phyloP scores from a whole-genome alignment of 371 early-diverging fungal genomes.

The Zancudomyces culisetae region DNA sequence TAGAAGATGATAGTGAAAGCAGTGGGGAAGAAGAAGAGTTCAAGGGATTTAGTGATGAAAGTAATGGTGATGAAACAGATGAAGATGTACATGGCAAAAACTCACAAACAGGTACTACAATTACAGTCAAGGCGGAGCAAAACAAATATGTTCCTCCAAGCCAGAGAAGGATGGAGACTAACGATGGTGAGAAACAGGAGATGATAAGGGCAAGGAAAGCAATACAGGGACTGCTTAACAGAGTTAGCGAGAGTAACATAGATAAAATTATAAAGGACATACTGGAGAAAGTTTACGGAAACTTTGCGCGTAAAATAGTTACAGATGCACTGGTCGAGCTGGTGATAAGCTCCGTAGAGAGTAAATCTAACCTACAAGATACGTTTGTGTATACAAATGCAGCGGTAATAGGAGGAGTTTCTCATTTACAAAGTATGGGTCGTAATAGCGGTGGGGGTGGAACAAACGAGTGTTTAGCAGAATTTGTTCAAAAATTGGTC shows the following conservation, averaged over 20 bases:
- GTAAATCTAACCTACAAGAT: conserved; percentile 64
- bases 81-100: background rate
- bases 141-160: conserved; percentile 82
- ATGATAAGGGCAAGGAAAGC: conserved; percentile 47
- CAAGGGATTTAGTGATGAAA: conserved; percentile 1
- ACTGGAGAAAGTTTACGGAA: conserved; percentile 48
- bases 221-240: conserved; percentile 71
- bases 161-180: conserved; percentile 37
- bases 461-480: too few species aligned
- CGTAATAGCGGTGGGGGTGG: conserved; percentile 66
- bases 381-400: conserved; percentile 78
- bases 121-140: conserved; percentile 5
- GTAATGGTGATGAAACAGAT: background rate
- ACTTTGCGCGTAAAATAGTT: conserved; percentile 49
- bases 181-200: conserved; percentile 33
- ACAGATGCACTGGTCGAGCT: conserved; percentile 62
- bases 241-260: conserved; percentile 73
- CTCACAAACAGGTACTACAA: background rate
- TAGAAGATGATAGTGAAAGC: conserved; percentile 15
- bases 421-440: conserved; percentile 61
- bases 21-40: conserved; percentile 7
- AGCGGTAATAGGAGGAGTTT: conserved; percentile 59
- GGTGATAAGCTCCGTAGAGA: conserved; percentile 51
- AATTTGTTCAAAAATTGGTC: conserved; percentile 63
- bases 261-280: conserved; percentile 63